Evolutionary conservation across 1,284 basidiomycete species (phyloP).

Genomic region (Ganoderma meredithae): DNA sequence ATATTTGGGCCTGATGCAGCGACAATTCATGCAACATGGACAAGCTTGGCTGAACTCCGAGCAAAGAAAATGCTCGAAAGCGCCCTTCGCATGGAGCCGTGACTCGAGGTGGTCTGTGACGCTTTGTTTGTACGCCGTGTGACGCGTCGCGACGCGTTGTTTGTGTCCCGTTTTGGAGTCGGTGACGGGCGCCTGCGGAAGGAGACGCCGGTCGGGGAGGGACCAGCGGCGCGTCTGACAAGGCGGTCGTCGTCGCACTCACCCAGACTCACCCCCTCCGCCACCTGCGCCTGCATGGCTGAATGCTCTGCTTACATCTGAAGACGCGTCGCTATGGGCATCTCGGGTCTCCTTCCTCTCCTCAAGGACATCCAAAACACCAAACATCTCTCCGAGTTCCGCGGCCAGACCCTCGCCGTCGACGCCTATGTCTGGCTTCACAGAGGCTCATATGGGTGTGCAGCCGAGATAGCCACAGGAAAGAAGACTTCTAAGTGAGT

Average conservation of each 20-base stretch:
- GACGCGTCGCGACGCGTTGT: constrained; percentile 35
- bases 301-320: background rate
- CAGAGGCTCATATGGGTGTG: constrained; percentile 91
- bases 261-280: background rate
- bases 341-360: constrained; percentile 91
- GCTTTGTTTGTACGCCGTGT: constrained; percentile 23
- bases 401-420: constrained; percentile 83
- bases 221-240: constrained; percentile 9
- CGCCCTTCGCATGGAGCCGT: background rate
- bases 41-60: background rate
- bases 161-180: constrained; percentile 22
- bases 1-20: too few species aligned
- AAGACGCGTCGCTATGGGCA: constrained; percentile 72
- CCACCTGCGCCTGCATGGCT: background rate
- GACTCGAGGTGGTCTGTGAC: constrained; percentile 12
- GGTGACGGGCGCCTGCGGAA: constrained; percentile 6
- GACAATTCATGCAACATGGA: too few species aligned
- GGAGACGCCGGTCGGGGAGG: constrained; percentile 8
- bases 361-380: constrained; percentile 90
- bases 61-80: background rate
- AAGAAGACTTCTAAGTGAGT: constrained; percentile 83
- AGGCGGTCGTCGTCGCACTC: constrained; percentile 12
- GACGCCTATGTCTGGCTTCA: constrained; percentile 99
- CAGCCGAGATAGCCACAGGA: constrained; percentile 89
- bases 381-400: constrained; percentile 82